A percentile compares a stretch with the other conserved stretches of the same genome.
These are phyloP conservation scores for Eucalyptus pauciflora DNA, from an alignment of 345 rosid genomes.

Conservation along the genomic window DNA sequence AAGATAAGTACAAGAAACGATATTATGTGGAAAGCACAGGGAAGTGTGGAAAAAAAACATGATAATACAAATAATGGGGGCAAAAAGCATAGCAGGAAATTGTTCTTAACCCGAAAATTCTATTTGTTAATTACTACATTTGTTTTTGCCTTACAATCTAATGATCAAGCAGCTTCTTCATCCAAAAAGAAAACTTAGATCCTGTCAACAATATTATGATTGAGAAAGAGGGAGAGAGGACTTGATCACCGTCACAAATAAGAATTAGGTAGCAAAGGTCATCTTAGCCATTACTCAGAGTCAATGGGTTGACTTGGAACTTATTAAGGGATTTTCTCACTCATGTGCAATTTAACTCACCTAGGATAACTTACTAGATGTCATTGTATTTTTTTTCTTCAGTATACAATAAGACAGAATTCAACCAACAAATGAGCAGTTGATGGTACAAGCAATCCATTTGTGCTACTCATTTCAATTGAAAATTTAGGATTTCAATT, in stretches of 20 bases:
- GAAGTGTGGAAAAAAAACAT: not conserved
- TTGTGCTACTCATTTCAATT: not conserved
- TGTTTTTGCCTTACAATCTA: not conserved
- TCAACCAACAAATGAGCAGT: not conserved
- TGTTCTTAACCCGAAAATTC: not conserved
- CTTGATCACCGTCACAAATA: not conserved
- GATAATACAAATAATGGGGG: not conserved
- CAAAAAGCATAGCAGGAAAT: not conserved
- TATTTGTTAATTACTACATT: not conserved
- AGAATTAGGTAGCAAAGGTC: not conserved
- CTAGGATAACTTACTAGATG: not conserved
- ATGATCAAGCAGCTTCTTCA: not conserved
- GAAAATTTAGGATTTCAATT: not conserved
- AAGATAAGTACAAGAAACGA: not conserved
- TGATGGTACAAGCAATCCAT: not conserved
- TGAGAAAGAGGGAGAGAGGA: not conserved
- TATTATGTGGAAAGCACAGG: not conserved
- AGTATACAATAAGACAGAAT: not conserved
- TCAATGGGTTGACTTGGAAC: not conserved
- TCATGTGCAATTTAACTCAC: not conserved
- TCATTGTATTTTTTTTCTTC: no score
- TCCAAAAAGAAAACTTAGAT: not conserved
- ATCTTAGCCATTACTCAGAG: not conserved
- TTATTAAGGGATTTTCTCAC: not conserved
- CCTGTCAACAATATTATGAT: not conserved